Percentiles rank a stretch among this genome's conserved stretches.
Conservation (phyloP, 768 basidiomycete genomes). For the Pulveroboletus ravenelii region DNA sequence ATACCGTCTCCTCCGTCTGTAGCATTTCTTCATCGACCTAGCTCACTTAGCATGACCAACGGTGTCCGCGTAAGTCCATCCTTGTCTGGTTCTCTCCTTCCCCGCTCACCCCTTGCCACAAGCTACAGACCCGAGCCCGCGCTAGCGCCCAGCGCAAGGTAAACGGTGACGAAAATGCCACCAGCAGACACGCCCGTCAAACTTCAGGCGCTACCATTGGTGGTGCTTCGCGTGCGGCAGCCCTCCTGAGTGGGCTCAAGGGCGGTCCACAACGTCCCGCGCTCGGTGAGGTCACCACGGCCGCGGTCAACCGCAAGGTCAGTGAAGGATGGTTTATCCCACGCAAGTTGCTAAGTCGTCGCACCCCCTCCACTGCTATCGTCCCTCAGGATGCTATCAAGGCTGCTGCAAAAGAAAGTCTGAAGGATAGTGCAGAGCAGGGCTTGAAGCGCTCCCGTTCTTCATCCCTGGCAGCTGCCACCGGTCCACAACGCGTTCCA, state of each 20-base stretch:
- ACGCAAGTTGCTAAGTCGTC: background rate
- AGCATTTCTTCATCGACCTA: slow-evolving; percentile 21
- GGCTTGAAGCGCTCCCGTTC: slow-evolving; percentile 57
- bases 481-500: slow-evolving; percentile 65
- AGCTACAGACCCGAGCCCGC: slow-evolving; percentile 68
- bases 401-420: slow-evolving; percentile 47
- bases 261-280: slow-evolving; percentile 60
- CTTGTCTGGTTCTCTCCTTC: background rate
- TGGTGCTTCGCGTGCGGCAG: slow-evolving; percentile 48
- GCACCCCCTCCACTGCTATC: background rate
- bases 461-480: slow-evolving; percentile 58
- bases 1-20: slow-evolving; percentile 11
- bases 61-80: slow-evolving; percentile 49
- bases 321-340: slow-evolving; percentile 18
- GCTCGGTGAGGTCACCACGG: slow-evolving; percentile 76
- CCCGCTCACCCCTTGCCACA: slow-evolving; percentile 11
- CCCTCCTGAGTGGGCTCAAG: slow-evolving; percentile 44
- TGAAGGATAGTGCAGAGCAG: slow-evolving; percentile 53
- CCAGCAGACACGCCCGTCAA: slow-evolving; percentile 62
- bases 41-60: slow-evolving; percentile 47
- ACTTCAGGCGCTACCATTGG: slow-evolving; percentile 43
- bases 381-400: slow-evolving; percentile 38
- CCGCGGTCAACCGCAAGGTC: slow-evolving; percentile 75
- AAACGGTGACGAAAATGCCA: slow-evolving; percentile 78
- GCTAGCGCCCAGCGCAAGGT: slow-evolving; percentile 57